These are phyloP conservation scores for Annulohypoxylon nitens DNA, from an alignment of 495 filamentous ascomycete species.

Conservation along the genomic window DNA sequence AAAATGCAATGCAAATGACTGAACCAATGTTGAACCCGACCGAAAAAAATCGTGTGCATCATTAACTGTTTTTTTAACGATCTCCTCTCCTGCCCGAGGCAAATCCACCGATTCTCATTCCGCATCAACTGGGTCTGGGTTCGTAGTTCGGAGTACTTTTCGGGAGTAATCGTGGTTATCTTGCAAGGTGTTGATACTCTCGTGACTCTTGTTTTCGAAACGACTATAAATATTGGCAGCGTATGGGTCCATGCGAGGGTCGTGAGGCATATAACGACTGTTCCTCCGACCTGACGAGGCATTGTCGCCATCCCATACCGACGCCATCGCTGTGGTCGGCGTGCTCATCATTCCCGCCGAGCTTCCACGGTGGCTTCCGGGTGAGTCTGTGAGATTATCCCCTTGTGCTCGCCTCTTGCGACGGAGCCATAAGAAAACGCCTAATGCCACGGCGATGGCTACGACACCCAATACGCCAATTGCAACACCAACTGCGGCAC, in stretches of 20 bases:
- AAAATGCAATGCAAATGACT: constrained; percentile 54
- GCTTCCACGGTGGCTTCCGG: constrained; percentile 53
- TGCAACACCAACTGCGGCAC: constrained; percentile 58
- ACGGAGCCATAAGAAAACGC: constrained; percentile 53
- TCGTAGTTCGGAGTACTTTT: constrained; percentile 65
- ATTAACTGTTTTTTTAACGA: constrained; percentile 36
- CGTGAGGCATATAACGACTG: constrained; percentile 66
- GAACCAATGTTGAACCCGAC: constrained; percentile 44
- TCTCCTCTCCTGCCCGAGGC: constrained; percentile 20
- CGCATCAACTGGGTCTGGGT: constrained; percentile 61
- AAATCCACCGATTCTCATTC: constrained; percentile 26
- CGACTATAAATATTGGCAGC: constrained; percentile 61
- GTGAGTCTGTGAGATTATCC: constrained; percentile 40
- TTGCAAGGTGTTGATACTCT: constrained; percentile 67
- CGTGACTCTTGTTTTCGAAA: constrained; percentile 63
- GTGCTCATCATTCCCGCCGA: constrained; percentile 57
- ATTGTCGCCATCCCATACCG: constrained; percentile 55
- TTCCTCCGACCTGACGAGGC: constrained; percentile 54
- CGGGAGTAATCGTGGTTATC: constrained; percentile 70
- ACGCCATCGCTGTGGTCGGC: constrained; percentile 51
- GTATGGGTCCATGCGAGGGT: constrained; percentile 68
- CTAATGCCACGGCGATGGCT: constrained; percentile 45
- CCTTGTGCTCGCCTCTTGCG: constrained; percentile 49
- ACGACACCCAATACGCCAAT: constrained; percentile 55
- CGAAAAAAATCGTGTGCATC: constrained; percentile 48